phyloP scores from a whole-genome alignment of 768 basidiomycete genomes.

The Phlegmacium glaucopus region DNA sequence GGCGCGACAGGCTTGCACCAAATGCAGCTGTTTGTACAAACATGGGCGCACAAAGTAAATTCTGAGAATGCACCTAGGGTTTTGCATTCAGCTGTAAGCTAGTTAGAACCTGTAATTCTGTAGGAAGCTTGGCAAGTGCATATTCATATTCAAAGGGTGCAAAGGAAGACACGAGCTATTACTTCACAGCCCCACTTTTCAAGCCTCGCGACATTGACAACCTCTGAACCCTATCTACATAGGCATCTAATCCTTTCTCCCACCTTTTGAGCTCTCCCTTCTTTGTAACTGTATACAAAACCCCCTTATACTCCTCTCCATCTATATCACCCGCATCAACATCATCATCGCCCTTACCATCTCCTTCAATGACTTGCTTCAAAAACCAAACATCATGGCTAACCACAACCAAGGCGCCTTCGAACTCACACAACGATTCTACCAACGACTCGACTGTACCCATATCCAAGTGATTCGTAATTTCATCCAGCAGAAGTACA shows the following conservation, averaged over 20 bases:
- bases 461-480: conserved; percentile 68
- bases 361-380: conserved; percentile 30
- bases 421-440: conserved; percentile 44
- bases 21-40: no score
- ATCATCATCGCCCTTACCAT: conserved; percentile 18
- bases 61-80: no score
- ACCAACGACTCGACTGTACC: conserved; percentile 57
- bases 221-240: conserved; percentile 24
- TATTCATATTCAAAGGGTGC: no score
- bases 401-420: conserved; percentile 58
- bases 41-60: no score
- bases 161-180: neutral
- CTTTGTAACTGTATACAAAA: conserved; percentile 30
- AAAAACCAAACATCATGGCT: conserved; percentile 54
- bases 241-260: conserved; percentile 30
- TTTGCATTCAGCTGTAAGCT: no score
- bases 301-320: conserved; percentile 16
- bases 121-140: no score
- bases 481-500: conserved; percentile 55
- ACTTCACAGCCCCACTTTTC: neutral
- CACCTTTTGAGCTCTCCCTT: conserved; percentile 25
- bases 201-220: conserved; percentile 4
- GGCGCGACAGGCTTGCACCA: no score
- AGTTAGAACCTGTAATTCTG: no score
- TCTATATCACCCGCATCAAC: conserved; percentile 12